Evolutionary conservation across 2,329 filamentous ascomycete species (phyloP), one percentile per base, ranked within the genome.

Genomic region (Alternaria longipes): DNA sequence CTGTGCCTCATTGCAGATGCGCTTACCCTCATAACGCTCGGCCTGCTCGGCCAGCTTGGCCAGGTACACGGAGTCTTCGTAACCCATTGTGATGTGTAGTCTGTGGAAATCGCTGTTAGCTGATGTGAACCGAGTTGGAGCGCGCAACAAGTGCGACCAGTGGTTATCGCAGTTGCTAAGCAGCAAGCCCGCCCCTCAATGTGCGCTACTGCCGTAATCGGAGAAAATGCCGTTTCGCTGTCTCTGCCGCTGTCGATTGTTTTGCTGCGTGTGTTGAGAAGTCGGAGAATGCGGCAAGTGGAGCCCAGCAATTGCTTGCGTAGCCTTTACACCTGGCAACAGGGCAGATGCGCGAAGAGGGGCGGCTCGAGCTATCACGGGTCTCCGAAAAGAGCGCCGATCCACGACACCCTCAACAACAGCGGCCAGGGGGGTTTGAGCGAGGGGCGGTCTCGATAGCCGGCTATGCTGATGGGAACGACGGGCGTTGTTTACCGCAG

Each of bases 1-100:
- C 57, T 45, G 50, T 54, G 36, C 51, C 51, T 57, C 22, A 32
- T 53, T 32, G 52, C 14, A 38, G 28, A 59, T 32, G 62, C 51
- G 54, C 80, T 75, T 78, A 98, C 95, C 95, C 88, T 99, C 95
- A 85, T 99, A 99, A 83, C 95, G 94, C 90, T 99, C 95, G 84
- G 95, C 95, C 90, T 99, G 95, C 91, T 99, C 95, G 82, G 95
- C 95, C 84, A 99, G 92, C 93, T 98, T 98, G 85, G 95, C 95
- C 83, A 98, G 91, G 85, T 98, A 98, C 81, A 99, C 95, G 79
- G 94, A 94, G 86, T 98, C 94, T 89, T 98, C 94, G 88, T 97
- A 93, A 89, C 92, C 93, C 94, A 98, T 98, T 86, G 86, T 94
- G 87, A 66, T 64, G 56, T 73, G 69, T 63, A 61, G 70, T 73